phyloP scores from a whole-genome alignment of 75 land plant genomes.

The Adiantum capillusveneris region DNA sequence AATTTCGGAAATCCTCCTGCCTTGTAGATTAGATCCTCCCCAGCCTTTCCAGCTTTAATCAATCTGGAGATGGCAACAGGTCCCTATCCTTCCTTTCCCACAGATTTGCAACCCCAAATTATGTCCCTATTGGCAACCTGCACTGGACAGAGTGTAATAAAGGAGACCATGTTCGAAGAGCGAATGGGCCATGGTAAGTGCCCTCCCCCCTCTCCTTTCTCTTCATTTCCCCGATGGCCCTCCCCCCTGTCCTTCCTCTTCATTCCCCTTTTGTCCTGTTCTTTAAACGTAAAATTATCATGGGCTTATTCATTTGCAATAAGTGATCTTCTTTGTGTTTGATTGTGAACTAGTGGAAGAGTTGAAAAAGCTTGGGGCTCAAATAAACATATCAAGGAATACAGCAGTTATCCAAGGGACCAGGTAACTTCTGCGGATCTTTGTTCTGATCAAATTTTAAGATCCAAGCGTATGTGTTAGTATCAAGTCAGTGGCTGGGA shows the following conservation, averaged over 20 bases:
- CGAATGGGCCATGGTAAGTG: constrained; percentile 79
- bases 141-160: constrained; percentile 43
- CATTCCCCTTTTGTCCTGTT: too few relatives aligned
- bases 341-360: constrained; percentile 36
- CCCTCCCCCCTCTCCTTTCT: too few relatives aligned
- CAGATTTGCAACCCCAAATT: constrained; percentile 71
- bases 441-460: too few relatives aligned
- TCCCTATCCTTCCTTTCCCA: constrained; percentile 76
- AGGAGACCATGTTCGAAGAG: constrained; percentile 65
- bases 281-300: too few relatives aligned
- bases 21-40: constrained; percentile 24
- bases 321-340: neutral
- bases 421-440: too few relatives aligned
- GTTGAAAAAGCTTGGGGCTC: constrained; percentile 65
- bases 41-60: constrained; percentile 17
- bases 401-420: constrained; percentile 39
- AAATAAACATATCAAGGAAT: constrained; percentile 32
- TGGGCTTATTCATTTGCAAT: constrained; percentile 1
- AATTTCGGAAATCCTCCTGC: too few relatives aligned
- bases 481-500: too few relatives aligned
- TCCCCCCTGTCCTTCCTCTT: too few relatives aligned
- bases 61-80: constrained; percentile 33
- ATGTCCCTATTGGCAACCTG: constrained; percentile 55
- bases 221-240: too few relatives aligned
- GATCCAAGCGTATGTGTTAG: too few relatives aligned